phyloP scores from a whole-genome alignment of 768 basidiomycete species.

The Hericium alpestre region DNA sequence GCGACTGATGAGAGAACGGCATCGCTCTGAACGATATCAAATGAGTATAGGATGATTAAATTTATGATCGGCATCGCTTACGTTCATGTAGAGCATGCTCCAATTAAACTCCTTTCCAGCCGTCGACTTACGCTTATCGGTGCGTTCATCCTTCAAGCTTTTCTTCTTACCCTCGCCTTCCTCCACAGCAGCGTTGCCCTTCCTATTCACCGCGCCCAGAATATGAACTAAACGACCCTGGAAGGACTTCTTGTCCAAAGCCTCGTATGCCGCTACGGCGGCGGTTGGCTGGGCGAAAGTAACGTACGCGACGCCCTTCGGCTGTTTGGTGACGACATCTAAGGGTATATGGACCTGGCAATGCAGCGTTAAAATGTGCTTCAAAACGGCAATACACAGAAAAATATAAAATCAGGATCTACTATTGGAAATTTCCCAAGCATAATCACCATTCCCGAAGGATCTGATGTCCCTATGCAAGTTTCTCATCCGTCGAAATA shows the following conservation, averaged over 20 bases:
- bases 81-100: constrained; percentile 96
- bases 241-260: constrained; percentile 74
- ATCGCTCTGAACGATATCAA: constrained; percentile 55
- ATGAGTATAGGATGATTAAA: constrained; percentile 5
- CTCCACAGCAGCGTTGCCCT: constrained; percentile 32
- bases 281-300: constrained; percentile 33
- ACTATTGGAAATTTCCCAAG: constrained; percentile 13
- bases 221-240: constrained; percentile 90
- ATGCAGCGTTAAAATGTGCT: neutral
- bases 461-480: constrained; percentile 59
- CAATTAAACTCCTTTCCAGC: constrained; percentile 83
- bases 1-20: constrained; percentile 89
- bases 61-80: constrained; percentile 24
- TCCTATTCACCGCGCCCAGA: constrained; percentile 70
- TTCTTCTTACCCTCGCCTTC: constrained; percentile 35
- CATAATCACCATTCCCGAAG: constrained; percentile 45
- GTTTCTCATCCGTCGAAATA: constrained; percentile 29
- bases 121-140: constrained; percentile 50
- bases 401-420: constrained; percentile 5
- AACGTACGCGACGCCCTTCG: constrained; percentile 58
- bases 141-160: constrained; percentile 48
- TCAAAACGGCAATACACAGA: neutral
- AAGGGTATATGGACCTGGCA: constrained; percentile 47
- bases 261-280: constrained; percentile 63
- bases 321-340: constrained; percentile 31